Conservation (phyloP, 2,329 filamentous ascomycete genomes). For the Xylariaceae sp. region DNA sequence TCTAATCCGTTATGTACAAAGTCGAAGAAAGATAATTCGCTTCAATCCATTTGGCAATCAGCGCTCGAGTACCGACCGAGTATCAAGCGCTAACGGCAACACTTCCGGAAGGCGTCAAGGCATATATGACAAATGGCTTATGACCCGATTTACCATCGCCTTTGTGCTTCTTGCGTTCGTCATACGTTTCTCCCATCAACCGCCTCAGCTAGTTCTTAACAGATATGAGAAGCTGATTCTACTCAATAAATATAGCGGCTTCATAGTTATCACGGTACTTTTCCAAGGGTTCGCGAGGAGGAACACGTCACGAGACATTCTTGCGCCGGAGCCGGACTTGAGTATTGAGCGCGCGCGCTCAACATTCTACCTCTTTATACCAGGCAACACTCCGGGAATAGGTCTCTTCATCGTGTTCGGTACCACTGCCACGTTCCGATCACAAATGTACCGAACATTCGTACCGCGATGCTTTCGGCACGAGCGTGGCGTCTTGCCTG, state of each 20-base stretch:
- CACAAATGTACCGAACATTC: conserved; percentile 16
- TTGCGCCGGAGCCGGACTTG: conserved; percentile 13
- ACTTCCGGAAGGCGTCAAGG: neutral
- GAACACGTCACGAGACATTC: conserved; percentile 9
- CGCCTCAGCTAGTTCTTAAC: neutral
- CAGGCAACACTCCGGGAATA: conserved; percentile 21
- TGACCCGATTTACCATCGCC: conserved; percentile 16
- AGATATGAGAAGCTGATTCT: neutral
- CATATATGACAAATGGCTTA: conserved; percentile 17
- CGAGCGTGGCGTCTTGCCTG: too few species aligned
- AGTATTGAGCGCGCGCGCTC: conserved; percentile 13
- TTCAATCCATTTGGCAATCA: conserved; percentile 3
- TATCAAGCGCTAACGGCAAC: neutral
- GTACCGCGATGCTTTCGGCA: conserved; percentile 2
- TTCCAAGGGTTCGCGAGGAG: conserved; percentile 10
- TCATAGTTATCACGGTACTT: conserved; percentile 9
- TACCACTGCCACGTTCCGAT: conserved; percentile 20
- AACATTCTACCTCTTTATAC: conserved; percentile 19
- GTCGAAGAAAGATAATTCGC: conserved; percentile 7
- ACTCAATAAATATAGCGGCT: conserved; percentile 1
- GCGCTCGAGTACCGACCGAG: too few species aligned
- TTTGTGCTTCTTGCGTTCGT: conserved; percentile 14
- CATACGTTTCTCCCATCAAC: neutral
- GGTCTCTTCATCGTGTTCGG: conserved; percentile 22
- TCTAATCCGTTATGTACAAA: conserved; percentile 13